Conservation (phyloP, 805 yeast genomes). For the Pachysolen tannophilus region DNA sequence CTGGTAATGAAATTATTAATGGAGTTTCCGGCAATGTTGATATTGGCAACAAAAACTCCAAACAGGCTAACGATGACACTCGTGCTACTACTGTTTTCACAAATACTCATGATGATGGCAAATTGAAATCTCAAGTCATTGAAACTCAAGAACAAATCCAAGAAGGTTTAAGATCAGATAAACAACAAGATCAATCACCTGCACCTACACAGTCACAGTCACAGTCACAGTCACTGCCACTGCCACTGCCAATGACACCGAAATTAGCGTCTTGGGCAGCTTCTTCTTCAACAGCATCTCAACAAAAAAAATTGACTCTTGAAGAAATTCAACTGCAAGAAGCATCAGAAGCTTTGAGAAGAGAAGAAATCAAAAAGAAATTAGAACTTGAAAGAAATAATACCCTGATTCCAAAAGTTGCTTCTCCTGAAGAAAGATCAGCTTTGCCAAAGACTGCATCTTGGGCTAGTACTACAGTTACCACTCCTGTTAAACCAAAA, state of each 20-base stretch:
- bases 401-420: slow-evolving; percentile 3
- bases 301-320: slow-evolving; percentile 34
- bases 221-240: background rate
- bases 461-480: slow-evolving; percentile 25
- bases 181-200: background rate
- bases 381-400: slow-evolving; percentile 15
- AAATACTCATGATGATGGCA: too few relatives aligned
- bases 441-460: slow-evolving; percentile 25
- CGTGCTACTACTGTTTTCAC: too few relatives aligned
- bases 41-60: too few relatives aligned
- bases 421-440: slow-evolving; percentile 16
- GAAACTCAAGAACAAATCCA: slow-evolving; percentile 50
- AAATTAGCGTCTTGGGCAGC: slow-evolving; percentile 52
- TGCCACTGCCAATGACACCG: slow-evolving; percentile 10
- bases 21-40: too few relatives aligned
- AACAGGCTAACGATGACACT: too few relatives aligned
- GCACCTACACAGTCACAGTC: background rate
- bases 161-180: slow-evolving; percentile 22
- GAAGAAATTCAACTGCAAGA: slow-evolving; percentile 41
- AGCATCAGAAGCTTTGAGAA: slow-evolving; percentile 35
- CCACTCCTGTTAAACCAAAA: slow-evolving; percentile 22
- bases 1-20: too few relatives aligned
- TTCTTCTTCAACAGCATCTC: slow-evolving; percentile 14
- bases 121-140: too few relatives aligned
- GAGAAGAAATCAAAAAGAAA: slow-evolving; percentile 29